Conservation (phyloP, 257 asterid genomes). For the Eucommia ulmoides region DNA sequence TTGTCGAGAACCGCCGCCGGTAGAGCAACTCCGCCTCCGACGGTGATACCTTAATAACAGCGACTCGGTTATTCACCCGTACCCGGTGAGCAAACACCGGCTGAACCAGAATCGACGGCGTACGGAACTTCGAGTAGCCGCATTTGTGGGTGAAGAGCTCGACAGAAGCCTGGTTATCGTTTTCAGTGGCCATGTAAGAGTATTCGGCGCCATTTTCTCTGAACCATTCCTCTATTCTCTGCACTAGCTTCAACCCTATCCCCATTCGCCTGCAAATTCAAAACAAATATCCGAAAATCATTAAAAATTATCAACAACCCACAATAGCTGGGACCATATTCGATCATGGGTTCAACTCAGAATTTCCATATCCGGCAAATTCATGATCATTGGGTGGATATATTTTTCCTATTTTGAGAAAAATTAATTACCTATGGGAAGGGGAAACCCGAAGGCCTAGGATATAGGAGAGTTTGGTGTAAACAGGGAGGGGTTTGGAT, state of each 20-base stretch:
- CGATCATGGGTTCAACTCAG: too few species aligned
- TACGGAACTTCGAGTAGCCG: not conserved
- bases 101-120: slow-evolving; percentile 8
- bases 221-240: not conserved
- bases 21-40: slow-evolving; percentile 4
- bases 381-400: too few species aligned
- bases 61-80: slow-evolving; percentile 4
- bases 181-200: not conserved
- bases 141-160: slow-evolving; percentile 1
- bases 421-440: slow-evolving; percentile 44
- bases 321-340: too few species aligned
- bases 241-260: not conserved
- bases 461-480: slow-evolving; percentile 68
- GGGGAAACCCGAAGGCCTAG: slow-evolving; percentile 97
- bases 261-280: slow-evolving; percentile 1
- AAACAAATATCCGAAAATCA: too few species aligned
- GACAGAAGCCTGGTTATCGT: not conserved
- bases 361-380: too few species aligned
- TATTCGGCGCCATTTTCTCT: slow-evolving; percentile 2
- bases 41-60: slow-evolving; percentile 4
- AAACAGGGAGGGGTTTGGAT: slow-evolving; percentile 31
- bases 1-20: slow-evolving; percentile 7
- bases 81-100: slow-evolving; percentile 9
- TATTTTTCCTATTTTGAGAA: too few species aligned
- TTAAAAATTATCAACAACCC: too few species aligned